Evolutionary conservation across 2,329 filamentous ascomycete genomes (phyloP).

Genomic region (Aspergillus sp.): DNA sequence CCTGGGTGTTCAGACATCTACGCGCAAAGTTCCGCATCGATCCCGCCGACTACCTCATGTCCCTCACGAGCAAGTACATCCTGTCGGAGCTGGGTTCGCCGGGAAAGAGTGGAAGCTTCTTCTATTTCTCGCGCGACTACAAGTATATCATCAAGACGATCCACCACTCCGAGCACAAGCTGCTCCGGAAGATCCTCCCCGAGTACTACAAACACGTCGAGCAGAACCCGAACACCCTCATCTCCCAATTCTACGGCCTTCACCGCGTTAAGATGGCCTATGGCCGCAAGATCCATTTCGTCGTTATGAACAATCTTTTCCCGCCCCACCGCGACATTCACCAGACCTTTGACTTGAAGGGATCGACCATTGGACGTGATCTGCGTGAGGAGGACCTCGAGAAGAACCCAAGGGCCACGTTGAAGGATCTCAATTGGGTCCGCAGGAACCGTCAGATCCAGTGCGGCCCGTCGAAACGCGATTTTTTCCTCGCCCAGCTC

Average conservation of each 20-base stretch:
- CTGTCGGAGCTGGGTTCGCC: slow-evolving; percentile 94
- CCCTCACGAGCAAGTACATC: slow-evolving; percentile 96
- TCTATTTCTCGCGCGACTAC: slow-evolving; percentile 99
- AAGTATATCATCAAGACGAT: slow-evolving; percentile 99
- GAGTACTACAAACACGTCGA: slow-evolving; percentile 93
- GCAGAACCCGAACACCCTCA: slow-evolving; percentile 90
- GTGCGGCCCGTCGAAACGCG: slow-evolving; percentile 83
- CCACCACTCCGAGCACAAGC: slow-evolving; percentile 75
- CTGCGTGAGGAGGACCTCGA: slow-evolving; percentile 84
- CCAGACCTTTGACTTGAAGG: slow-evolving; percentile 94
- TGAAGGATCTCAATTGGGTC: slow-evolving; percentile 97
- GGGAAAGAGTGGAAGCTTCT: slow-evolving; percentile 98
- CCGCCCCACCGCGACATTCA: slow-evolving; percentile 97
- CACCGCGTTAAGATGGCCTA: slow-evolving; percentile 98
- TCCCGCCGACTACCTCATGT: slow-evolving; percentile 97
- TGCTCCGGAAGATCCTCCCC: slow-evolving; percentile 55
- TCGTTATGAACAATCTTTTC: slow-evolving; percentile 99
- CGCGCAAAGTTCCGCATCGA: slow-evolving; percentile 86
- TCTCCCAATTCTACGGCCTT: slow-evolving; percentile 96
- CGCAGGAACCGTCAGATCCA: slow-evolving; percentile 81
- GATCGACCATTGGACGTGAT: slow-evolving; percentile 90
- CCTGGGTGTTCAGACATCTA: slow-evolving; percentile 95
- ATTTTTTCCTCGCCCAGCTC: slow-evolving; percentile 84
- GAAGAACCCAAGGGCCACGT: slow-evolving; percentile 83
- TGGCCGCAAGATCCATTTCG: slow-evolving; percentile 97